Conservation (phyloP, 2,329 filamentous ascomycete species). For the Sporothrix brasiliensis region DNA sequence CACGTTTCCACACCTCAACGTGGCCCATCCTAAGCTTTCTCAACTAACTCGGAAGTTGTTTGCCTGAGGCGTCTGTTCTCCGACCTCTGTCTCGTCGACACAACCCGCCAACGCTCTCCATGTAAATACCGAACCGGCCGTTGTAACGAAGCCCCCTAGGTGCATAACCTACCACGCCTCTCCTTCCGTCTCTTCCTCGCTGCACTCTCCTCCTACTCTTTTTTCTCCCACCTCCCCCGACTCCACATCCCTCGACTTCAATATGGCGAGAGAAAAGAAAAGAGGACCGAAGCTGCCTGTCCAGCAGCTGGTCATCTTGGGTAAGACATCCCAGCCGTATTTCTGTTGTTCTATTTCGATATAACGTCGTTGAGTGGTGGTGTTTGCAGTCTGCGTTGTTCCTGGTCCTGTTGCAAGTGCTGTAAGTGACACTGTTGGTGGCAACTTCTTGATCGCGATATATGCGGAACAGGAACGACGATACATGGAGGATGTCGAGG, state of each 20-base stretch:
- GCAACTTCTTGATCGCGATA: conserved; percentile 3
- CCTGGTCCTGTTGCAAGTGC: neutral
- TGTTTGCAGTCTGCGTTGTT: neutral
- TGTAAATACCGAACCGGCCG: neutral
- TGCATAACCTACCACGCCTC: neutral
- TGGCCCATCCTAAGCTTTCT: neutral
- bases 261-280: conserved; percentile 37
- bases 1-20: neutral
- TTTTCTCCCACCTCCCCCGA: neutral
- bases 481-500: neutral
- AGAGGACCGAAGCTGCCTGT: conserved; percentile 67
- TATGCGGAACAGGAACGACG: neutral
- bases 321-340: conserved; percentile 52
- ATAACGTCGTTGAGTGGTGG: neutral
- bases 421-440: conserved; percentile 27
- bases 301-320: conserved; percentile 76
- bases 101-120: neutral
- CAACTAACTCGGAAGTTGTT: neutral
- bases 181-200: conserved; percentile 15
- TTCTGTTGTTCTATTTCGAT: neutral
- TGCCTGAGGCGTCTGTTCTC: neutral
- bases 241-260: no score
- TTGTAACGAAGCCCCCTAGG: conserved; percentile 12
- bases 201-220: neutral
- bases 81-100: neutral